A percentile compares a stretch with the other conserved stretches of the same genome.
Conservation (phyloP, 2,329 filamentous ascomycete species). For the Elsinoe perseae region DNA sequence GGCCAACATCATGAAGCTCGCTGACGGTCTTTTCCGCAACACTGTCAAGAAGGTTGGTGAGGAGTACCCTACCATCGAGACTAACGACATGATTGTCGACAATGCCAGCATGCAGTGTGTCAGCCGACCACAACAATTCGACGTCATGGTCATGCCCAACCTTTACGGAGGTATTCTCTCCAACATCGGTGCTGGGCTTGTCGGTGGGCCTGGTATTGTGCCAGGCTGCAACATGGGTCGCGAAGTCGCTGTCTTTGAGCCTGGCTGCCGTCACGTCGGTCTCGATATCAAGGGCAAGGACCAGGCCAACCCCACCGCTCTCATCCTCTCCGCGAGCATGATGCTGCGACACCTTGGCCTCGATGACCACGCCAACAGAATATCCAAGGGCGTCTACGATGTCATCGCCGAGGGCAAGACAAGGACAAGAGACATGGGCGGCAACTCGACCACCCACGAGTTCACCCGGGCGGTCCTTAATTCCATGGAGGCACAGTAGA, state of each 20-base stretch:
- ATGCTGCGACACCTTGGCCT: conserved; percentile 93
- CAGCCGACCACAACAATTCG: conserved; percentile 91
- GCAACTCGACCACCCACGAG: conserved; percentile 78
- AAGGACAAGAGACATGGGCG: conserved; percentile 94
- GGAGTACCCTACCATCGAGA: conserved; percentile 91
- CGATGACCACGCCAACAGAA: conserved; percentile 96
- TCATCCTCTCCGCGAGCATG: conserved; percentile 94
- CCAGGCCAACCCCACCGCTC: conserved; percentile 94
- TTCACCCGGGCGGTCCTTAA: conserved; percentile 91
- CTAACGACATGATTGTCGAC: conserved; percentile 99
- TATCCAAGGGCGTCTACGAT: conserved; percentile 77
- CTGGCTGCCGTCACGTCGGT: conserved; percentile 97
- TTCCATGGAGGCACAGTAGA: conserved; percentile 65
- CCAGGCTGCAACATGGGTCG: conserved; percentile 99
- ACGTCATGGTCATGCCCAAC: conserved; percentile 99
- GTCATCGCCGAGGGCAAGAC: conserved; percentile 82
- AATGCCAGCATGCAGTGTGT: conserved; percentile 99
- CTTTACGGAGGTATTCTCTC: conserved; percentile 97
- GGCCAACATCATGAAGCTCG: conserved; percentile 99
- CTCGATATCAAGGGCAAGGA: conserved; percentile 99
- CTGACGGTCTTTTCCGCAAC: conserved; percentile 96
- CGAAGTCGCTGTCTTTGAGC: conserved; percentile 96
- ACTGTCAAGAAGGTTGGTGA: conserved; percentile 90
- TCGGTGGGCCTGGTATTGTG: conserved; percentile 93
- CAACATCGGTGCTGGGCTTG: conserved; percentile 95